Evolutionary conservation across 192 early-diverging fungal species (phyloP), one percentile per base, ranked within the genome.

Genomic region (Mortierella hygrophila): DNA sequence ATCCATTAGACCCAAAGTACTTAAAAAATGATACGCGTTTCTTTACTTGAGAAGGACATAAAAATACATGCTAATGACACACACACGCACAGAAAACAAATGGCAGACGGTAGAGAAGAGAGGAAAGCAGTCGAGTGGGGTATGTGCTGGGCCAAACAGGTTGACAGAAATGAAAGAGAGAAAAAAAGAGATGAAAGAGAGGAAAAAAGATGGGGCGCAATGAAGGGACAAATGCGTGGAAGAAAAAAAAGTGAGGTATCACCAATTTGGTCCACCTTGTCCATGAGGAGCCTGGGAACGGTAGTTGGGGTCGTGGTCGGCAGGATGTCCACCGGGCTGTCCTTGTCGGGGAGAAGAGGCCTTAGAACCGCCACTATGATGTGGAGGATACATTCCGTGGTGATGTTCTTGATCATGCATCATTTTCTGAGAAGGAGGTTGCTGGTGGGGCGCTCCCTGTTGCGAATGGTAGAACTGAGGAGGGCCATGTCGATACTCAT

Each of bases 291-390:
- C 44, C 32, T 77, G 78, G 6, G 70, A 75, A n/a, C 84, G 79
- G 40, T 86, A 81, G 32, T 54, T 76, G 29, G 84, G 75, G 54
- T 86, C 84, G 52, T 78, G 79, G 18, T 86, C 84, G n/a, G 70
- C 60, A 11, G 78, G 75, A 49, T 76, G 78, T 26, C 73, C 82
- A 49, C 69, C 37, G 42, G 60, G 60, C 29, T 72, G 82, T 42
- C 75, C 83, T 35, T 76, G 83, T 15, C 77, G 83, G 68, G 79
- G 78, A 2, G 84, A 86, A 0, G 79, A 26, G 23, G 52, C 35
- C 41, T 73, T 86, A 41, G 82, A 47, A 71, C 46, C 54, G 1
- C 16, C 69, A 71, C 41, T 21, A 32, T 78, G 55, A 52, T 85
- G 73, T 15, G 41, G 76, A 6, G 72, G 47, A 63, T 75, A 57